These are phyloP conservation scores for Tetrahymena borealis DNA, from an alignment of 73 alveolate genomes.

Conservation along the genomic window DNA sequence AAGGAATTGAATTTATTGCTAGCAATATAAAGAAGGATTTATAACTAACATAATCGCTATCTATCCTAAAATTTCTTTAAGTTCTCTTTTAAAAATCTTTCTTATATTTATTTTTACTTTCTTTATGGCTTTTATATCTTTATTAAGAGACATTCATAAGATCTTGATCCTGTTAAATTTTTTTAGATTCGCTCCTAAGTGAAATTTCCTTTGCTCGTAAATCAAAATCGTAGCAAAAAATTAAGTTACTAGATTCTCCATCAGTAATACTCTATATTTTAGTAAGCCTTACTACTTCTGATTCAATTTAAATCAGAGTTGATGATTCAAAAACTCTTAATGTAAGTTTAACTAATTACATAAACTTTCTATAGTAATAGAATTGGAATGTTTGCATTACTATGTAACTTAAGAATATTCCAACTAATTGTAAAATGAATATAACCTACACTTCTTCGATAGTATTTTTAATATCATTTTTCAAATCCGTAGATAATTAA, in stretches of 20 bases:
- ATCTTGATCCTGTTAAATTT: not conserved
- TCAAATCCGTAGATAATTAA: not conserved
- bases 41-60: not conserved
- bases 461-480: not conserved
- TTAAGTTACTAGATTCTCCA: not conserved
- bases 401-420: not conserved
- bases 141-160: not conserved
- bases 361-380: not conserved
- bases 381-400: not conserved
- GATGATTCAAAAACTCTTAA: not conserved
- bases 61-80: not conserved
- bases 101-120: not conserved
- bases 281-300: not conserved
- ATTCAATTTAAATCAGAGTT: not conserved
- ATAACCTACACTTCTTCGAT: not conserved
- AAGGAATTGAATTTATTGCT: not conserved
- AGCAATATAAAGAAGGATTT: not conserved
- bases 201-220: not conserved
- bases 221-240: not conserved
- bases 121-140: not conserved
- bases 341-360: not conserved
- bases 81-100: not conserved
- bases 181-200: not conserved
- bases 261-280: not conserved
- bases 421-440: not conserved